A percentile compares a stretch with the other conserved stretches of the same genome.
Conservation (phyloP, 2,329 filamentous ascomycete genomes). For the Fragosphaeria purpurea region DNA sequence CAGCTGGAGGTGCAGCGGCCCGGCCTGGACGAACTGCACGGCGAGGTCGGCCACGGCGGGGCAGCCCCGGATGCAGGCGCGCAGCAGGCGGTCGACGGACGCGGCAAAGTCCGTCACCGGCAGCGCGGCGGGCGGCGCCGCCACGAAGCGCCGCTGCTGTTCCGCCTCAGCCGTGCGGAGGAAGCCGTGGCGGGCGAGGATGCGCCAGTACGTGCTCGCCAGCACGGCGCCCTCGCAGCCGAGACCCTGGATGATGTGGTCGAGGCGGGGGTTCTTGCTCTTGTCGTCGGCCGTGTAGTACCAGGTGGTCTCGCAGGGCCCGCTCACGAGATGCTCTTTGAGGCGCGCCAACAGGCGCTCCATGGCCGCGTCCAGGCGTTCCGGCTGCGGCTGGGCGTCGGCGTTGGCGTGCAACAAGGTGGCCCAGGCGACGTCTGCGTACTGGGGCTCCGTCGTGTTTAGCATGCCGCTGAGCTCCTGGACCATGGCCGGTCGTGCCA, state of each 20-base stretch:
- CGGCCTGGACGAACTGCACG: constrained; percentile 10
- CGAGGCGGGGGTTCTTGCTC: constrained; percentile 10
- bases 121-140: not conserved
- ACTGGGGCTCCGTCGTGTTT: constrained; percentile 10
- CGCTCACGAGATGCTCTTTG: constrained; percentile 9
- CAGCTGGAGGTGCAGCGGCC: constrained; percentile 8
- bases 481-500: constrained; percentile 5
- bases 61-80: constrained; percentile 9
- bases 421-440: constrained; percentile 15
- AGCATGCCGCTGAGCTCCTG: constrained; percentile 13
- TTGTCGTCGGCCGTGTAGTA: constrained; percentile 13
- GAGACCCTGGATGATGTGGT: constrained; percentile 13
- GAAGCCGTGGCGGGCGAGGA: constrained; percentile 9
- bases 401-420: not conserved
- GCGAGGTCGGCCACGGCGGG: constrained; percentile 3
- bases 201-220: constrained; percentile 14
- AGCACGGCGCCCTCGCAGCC: constrained; percentile 12
- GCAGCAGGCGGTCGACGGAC: constrained; percentile 5
- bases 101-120: not conserved
- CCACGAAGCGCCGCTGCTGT: constrained; percentile 10
- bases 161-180: constrained; percentile 15
- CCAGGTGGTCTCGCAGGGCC: constrained; percentile 13
- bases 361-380: no score
- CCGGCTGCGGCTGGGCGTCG: no score
- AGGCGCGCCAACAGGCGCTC: not conserved